phyloP scores from a whole-genome alignment of 306 rosid genomes.

The Erythrophleum fordii region DNA sequence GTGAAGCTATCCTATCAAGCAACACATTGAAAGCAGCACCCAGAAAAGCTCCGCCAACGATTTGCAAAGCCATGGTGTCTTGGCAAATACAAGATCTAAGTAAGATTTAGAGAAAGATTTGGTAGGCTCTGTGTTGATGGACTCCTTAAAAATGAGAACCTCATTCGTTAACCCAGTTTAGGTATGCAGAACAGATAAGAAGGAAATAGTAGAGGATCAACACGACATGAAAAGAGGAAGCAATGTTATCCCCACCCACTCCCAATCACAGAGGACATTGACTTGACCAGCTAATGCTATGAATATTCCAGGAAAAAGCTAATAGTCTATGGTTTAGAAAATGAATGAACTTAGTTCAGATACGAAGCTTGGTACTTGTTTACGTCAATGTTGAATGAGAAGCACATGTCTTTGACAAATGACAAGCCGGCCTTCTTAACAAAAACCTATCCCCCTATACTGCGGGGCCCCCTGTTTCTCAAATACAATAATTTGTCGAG shows the following conservation, averaged over 20 bases:
- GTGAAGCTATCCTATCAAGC: conserved; percentile 34
- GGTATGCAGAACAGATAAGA: background rate
- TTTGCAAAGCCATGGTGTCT: background rate
- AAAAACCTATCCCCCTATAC: background rate
- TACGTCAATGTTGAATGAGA: background rate
- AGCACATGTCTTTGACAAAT: background rate
- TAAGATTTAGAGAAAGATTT: background rate
- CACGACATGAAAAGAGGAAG: background rate
- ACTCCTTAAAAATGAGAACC: background rate
- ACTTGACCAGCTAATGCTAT: background rate
- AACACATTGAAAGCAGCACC: conserved; percentile 14
- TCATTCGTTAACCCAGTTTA: background rate
- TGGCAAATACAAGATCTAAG: background rate
- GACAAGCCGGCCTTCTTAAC: background rate
- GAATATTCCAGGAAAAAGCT: background rate
- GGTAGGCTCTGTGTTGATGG: background rate
- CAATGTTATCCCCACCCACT: background rate
- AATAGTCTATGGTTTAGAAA: background rate
- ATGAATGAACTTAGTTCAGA: background rate
- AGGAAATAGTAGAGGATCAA: background rate
- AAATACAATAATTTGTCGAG: no score
- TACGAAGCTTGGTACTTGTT: background rate
- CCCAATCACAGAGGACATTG: background rate
- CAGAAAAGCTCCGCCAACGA: conserved; percentile 30
- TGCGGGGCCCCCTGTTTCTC: no score